phyloP scores from a whole-genome alignment of 306 rosid species.

The Casuarina equisetifolia region DNA sequence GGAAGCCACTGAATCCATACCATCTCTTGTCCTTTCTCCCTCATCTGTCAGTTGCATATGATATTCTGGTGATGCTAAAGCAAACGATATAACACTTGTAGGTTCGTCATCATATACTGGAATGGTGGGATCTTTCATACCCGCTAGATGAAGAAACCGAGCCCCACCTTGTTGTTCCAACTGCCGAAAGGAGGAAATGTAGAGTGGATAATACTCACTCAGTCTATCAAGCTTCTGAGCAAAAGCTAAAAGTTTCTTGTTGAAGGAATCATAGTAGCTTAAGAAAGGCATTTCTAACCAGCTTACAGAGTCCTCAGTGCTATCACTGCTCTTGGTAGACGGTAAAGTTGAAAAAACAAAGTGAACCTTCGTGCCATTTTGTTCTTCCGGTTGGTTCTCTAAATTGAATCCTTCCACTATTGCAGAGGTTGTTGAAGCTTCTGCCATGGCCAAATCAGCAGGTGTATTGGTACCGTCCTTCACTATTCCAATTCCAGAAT shows the following conservation, averaged over 20 bases:
- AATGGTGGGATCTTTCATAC: conserved; percentile 71
- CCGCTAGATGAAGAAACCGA: conserved; percentile 72
- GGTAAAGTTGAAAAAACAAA: conserved; percentile 31
- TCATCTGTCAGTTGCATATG: conserved; percentile 55
- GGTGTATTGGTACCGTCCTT: conserved; percentile 38
- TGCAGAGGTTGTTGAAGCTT: conserved; percentile 34
- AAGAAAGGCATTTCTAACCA: conserved; percentile 75
- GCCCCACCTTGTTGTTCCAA: conserved; percentile 76
- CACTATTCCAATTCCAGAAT: conserved; percentile 38
- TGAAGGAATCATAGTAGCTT: conserved; percentile 60
- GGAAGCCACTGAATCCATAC: conserved; percentile 34
- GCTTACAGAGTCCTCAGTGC: conserved; percentile 59
- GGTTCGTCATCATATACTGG: conserved; percentile 96
- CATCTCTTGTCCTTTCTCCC: conserved; percentile 56
- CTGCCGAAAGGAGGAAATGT: conserved; percentile 63
- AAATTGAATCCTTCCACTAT: conserved; percentile 29
- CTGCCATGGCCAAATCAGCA: conserved; percentile 48
- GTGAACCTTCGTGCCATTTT: conserved; percentile 36
- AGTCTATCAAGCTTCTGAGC: conserved; percentile 58
- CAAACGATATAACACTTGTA: conserved; percentile 80
- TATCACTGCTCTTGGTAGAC: conserved; percentile 44
- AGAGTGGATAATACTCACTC: conserved; percentile 59
- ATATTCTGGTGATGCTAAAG: conserved; percentile 65
- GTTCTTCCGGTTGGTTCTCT: conserved; percentile 56
- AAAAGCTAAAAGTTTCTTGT: conserved; percentile 56